These are phyloP conservation scores for Alternaria brassicicola DNA, from an alignment of 2,329 filamentous ascomycete species.

Conservation along the genomic window DNA sequence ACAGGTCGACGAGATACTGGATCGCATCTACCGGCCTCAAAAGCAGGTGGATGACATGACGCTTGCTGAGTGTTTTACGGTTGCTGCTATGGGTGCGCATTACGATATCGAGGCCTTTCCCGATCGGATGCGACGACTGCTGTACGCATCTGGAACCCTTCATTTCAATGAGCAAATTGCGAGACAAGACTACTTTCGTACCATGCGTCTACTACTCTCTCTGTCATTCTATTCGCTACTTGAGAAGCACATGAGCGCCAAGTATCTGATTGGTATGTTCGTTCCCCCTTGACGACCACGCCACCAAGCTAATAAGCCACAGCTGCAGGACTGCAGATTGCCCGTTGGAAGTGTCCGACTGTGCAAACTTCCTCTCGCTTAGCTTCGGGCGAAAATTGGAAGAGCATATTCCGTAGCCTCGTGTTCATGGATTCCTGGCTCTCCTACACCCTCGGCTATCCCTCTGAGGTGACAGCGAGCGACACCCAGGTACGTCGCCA, in stretches of 20 bases:
- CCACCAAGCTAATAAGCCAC: slow-evolving; percentile 4
- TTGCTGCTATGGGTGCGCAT: slow-evolving; percentile 47
- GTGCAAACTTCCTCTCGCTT: slow-evolving; percentile 5
- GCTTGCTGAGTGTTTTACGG: slow-evolving; percentile 44
- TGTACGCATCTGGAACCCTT: slow-evolving; percentile 45
- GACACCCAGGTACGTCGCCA: slow-evolving; percentile 36
- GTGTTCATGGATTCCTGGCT: slow-evolving; percentile 51
- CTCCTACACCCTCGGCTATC: slow-evolving; percentile 47
- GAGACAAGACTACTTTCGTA: slow-evolving; percentile 38
- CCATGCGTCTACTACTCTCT: slow-evolving; percentile 45
- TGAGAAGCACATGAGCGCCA: slow-evolving; percentile 49
- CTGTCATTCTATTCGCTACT: slow-evolving; percentile 47
- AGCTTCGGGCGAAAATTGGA: slow-evolving; percentile 27
- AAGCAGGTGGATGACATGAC: slow-evolving; percentile 39
- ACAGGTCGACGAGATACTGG: slow-evolving; percentile 42
- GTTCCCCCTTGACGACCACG: background rate
- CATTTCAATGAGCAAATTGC: slow-evolving; percentile 44
- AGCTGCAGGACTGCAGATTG: slow-evolving; percentile 48
- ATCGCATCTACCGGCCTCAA: slow-evolving; percentile 43
- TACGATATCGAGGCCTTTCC: slow-evolving; percentile 47
- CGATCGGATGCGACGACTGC: slow-evolving; percentile 35
- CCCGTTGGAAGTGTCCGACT: slow-evolving; percentile 38
- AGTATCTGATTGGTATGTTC: slow-evolving; percentile 45
- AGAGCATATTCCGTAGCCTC: slow-evolving; percentile 41
- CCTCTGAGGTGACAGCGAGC: slow-evolving; percentile 36